These are phyloP conservation scores for Heritiera fomes DNA, from an alignment of 345 rosid species.

Conservation along the genomic window DNA sequence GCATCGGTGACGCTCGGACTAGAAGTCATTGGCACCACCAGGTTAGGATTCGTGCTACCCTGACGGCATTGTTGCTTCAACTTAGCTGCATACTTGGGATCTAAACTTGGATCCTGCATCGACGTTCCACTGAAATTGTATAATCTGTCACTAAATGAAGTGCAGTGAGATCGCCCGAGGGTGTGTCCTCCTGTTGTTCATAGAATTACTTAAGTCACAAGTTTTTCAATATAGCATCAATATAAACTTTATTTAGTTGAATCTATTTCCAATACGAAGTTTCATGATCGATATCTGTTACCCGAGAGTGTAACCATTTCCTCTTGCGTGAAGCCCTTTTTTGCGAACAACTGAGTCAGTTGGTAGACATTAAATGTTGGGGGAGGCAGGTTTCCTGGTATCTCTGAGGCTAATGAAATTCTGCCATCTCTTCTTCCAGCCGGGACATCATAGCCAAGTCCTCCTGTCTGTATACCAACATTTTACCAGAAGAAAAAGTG, in stretches of 20 bases:
- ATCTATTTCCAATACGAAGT: not conserved
- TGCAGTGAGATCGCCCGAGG: constrained; percentile 58
- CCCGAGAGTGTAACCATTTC: constrained; percentile 63
- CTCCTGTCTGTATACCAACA: constrained; percentile 38
- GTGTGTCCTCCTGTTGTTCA: constrained; percentile 51
- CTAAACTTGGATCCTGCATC: constrained; percentile 49
- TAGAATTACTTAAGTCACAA: not conserved
- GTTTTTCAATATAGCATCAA: not conserved
- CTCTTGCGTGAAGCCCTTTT: constrained; percentile 41
- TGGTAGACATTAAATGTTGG: constrained; percentile 41
- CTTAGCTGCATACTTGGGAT: constrained; percentile 42
- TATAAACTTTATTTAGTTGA: not conserved
- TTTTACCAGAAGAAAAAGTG: not conserved
- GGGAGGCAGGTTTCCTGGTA: constrained; percentile 44
- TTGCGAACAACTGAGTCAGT: constrained; percentile 35
- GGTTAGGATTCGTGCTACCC: constrained; percentile 21
- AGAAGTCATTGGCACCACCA: constrained; percentile 43
- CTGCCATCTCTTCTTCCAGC: constrained; percentile 66
- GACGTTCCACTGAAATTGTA: constrained; percentile 40
- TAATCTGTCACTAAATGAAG: constrained; percentile 43
- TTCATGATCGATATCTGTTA: not conserved
- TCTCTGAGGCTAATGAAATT: constrained; percentile 45
- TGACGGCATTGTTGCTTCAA: constrained; percentile 49
- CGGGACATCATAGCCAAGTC: constrained; percentile 49
- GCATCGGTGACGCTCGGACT: constrained; percentile 38